These are phyloP conservation scores for Dothistroma pini DNA, from an alignment of 2,329 filamentous ascomycete genomes.

Conservation along the genomic window DNA sequence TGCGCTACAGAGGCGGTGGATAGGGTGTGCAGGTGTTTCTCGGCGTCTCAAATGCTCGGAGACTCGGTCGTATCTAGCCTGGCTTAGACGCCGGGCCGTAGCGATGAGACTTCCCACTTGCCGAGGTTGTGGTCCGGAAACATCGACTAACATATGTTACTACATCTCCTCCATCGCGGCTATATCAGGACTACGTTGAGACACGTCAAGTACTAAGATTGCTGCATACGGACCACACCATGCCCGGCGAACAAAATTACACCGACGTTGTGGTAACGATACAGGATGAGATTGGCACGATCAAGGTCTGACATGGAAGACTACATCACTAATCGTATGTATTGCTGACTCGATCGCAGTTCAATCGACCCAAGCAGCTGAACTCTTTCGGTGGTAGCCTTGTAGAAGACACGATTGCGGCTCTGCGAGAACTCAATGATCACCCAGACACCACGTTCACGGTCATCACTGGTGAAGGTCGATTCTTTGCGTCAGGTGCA, in stretches of 20 bases:
- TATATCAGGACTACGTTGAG: no score
- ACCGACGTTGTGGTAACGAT: constrained; percentile 26
- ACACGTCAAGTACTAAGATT: background rate
- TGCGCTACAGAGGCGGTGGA: no score
- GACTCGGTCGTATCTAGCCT: background rate
- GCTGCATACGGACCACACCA: background rate
- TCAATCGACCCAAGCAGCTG: constrained; percentile 29
- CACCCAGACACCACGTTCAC: constrained; percentile 30
- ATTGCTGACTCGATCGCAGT: constrained; percentile 13
- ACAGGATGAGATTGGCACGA: constrained; percentile 26
- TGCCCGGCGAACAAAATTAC: constrained; percentile 16
- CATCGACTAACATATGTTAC: background rate
- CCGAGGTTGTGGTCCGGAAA: background rate
- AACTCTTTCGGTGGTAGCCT: constrained; percentile 28
- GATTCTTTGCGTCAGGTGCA: constrained; percentile 29
- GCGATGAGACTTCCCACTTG: background rate
- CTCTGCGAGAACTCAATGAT: constrained; percentile 26
- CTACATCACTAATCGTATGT: background rate
- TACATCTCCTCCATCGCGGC: background rate
- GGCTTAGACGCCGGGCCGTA: background rate
- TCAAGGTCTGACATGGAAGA: constrained; percentile 19
- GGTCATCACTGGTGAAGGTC: constrained; percentile 29
- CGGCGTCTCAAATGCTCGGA: background rate
- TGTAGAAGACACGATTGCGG: constrained; percentile 26
- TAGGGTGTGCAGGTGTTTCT: background rate